These are phyloP conservation scores for Fistulinella cinereoalba DNA, from an alignment of 1,284 basidiomycete species.

Conservation along the genomic window DNA sequence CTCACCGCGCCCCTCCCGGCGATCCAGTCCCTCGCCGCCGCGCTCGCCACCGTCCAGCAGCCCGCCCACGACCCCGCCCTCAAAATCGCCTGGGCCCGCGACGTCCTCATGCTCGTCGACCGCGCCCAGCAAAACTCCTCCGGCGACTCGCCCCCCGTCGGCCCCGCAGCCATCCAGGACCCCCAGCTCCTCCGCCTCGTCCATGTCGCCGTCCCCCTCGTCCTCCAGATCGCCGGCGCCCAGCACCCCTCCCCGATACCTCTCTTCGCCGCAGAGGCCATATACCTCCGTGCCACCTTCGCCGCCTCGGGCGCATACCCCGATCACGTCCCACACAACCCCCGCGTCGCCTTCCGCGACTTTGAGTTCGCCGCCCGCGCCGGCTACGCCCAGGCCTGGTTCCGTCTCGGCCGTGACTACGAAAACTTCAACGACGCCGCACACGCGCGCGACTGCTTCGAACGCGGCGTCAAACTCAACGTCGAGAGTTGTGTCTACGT, in stretches of 20 bases:
- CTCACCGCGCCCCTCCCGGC: constrained; percentile 66
- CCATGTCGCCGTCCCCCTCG: constrained; percentile 61
- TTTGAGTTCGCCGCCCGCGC: constrained; percentile 78
- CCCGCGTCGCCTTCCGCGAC: constrained; percentile 82
- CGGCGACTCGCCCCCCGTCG: constrained; percentile 44
- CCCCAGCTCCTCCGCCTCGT: constrained; percentile 59
- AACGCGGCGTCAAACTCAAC: constrained; percentile 67
- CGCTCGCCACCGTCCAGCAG: constrained; percentile 46
- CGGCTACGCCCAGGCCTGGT: constrained; percentile 80
- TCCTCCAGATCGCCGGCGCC: constrained; percentile 51
- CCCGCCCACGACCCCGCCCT: constrained; percentile 53
- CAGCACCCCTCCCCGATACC: constrained; percentile 38
- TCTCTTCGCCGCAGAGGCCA: constrained; percentile 63
- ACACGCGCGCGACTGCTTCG: constrained; percentile 80
- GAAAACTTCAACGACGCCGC: constrained; percentile 77
- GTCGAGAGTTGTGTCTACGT: constrained; percentile 81
- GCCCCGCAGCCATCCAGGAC: constrained; percentile 59
- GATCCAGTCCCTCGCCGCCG: constrained; percentile 50
- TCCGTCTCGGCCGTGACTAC: constrained; percentile 86
- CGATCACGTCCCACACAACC: constrained; percentile 59
- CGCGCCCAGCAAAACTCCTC: constrained; percentile 44
- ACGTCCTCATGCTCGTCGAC: constrained; percentile 79
- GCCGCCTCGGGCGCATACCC: constrained; percentile 68
- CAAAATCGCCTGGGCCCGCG: constrained; percentile 73
- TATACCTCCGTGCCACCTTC: constrained; percentile 73